phyloP scores from a whole-genome alignment of 2,329 filamentous ascomycete species.

The Monosporascus sp. region DNA sequence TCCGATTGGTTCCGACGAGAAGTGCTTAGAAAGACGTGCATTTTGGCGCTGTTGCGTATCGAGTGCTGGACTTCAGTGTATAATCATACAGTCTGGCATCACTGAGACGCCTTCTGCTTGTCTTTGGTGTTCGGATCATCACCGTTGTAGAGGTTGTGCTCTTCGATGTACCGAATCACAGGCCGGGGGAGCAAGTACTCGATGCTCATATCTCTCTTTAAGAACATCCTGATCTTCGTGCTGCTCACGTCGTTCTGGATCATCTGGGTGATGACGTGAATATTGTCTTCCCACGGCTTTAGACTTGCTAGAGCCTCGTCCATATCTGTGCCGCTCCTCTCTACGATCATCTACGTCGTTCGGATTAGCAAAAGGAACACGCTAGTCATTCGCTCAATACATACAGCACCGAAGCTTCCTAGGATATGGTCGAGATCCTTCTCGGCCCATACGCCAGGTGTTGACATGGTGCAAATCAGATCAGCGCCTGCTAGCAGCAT shows the following conservation, averaged over 20 bases:
- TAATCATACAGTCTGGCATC: not conserved
- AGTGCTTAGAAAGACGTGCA: not conserved
- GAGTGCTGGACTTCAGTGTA: not conserved
- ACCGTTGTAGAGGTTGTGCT: conserved; percentile 55
- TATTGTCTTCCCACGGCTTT: conserved; percentile 77
- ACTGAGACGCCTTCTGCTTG: conserved; percentile 18
- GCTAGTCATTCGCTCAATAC: not conserved
- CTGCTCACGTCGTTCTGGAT: conserved; percentile 83
- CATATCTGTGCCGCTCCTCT: conserved; percentile 82
- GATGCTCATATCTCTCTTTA: conserved; percentile 76
- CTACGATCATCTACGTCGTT: conserved; percentile 56
- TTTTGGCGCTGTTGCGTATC: not conserved
- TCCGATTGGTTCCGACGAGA: not conserved
- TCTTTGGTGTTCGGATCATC: conserved; percentile 22
- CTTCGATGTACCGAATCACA: conserved; percentile 69
- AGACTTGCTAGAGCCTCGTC: conserved; percentile 81
- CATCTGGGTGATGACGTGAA: conserved; percentile 82
- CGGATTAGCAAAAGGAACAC: not conserved
- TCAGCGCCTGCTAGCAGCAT: conserved; percentile 77
- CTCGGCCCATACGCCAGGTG: conserved; percentile 72
- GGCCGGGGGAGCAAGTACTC: conserved; percentile 69
- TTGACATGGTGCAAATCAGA: conserved; percentile 68
- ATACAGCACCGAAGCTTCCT: conserved; percentile 69
- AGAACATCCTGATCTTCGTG: conserved; percentile 74
- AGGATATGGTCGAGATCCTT: conserved; percentile 86